Conservation (phyloP, 2,329 filamentous ascomycete species). For the Sporothrix euskadiensis region DNA sequence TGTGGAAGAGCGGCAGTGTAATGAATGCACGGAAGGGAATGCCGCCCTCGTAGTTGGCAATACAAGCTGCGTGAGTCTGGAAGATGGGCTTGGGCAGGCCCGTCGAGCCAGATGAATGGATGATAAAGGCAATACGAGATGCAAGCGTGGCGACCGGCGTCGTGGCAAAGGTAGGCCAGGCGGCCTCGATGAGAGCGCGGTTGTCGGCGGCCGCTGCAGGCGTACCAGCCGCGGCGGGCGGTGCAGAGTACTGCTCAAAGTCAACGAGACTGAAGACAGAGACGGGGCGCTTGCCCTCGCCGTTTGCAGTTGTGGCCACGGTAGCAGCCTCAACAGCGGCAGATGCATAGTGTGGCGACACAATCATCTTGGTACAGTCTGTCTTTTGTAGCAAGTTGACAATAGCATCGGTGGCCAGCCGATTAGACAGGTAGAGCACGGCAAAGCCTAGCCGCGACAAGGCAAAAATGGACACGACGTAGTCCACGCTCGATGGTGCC, state of each 20-base stretch:
- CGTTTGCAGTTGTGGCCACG: not conserved
- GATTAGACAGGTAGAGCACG: slow-evolving; percentile 41
- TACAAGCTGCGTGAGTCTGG: slow-evolving; percentile 53
- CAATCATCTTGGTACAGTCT: slow-evolving; percentile 20
- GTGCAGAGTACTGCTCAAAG: not conserved
- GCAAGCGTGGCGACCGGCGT: slow-evolving; percentile 37
- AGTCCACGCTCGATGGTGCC: slow-evolving; percentile 56
- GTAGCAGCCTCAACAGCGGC: not conserved
- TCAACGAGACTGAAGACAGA: slow-evolving; percentile 12
- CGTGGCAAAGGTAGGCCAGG: slow-evolving; percentile 31
- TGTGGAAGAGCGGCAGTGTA: slow-evolving; percentile 60
- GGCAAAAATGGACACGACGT: slow-evolving; percentile 55
- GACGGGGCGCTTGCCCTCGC: not conserved
- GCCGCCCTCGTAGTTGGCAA: slow-evolving; percentile 49
- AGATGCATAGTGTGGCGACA: slow-evolving; percentile 10
- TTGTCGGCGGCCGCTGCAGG: slow-evolving; percentile 30
- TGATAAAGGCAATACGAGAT: slow-evolving; percentile 35
- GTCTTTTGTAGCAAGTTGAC: slow-evolving; percentile 30
- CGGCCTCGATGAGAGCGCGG: slow-evolving; percentile 31
- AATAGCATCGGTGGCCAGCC: slow-evolving; percentile 40
- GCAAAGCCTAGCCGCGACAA: slow-evolving; percentile 58
- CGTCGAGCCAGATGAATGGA: slow-evolving; percentile 53
- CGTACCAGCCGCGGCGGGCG: not conserved
- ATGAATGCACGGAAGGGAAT: slow-evolving; percentile 52
- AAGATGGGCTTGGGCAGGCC: slow-evolving; percentile 65